phyloP scores from a whole-genome alignment of 192 early-diverging fungal species.

The Coemansia asiatica region DNA sequence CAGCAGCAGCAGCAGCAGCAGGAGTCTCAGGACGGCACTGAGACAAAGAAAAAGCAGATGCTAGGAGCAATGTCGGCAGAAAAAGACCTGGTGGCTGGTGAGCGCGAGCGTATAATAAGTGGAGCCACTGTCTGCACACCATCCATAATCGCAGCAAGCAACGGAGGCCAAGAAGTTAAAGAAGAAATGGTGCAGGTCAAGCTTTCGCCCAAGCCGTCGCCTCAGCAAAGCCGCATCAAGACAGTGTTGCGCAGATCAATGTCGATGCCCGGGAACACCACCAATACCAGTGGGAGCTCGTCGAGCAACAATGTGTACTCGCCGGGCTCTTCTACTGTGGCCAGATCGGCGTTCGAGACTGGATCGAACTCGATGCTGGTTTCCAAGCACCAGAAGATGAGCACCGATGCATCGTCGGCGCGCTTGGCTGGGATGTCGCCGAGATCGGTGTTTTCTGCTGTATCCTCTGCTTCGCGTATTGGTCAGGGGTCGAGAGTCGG shows the following conservation, averaged over 20 bases:
- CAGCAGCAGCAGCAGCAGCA: background rate
- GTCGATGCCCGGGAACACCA: conserved; percentile 38
- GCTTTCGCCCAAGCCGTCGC: conserved; percentile 5
- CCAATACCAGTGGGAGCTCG: conserved; percentile 3
- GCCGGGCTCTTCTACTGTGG: conserved; percentile 19
- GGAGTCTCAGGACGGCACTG: background rate
- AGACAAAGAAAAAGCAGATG: background rate
- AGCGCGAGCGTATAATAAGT: conserved; percentile 9
- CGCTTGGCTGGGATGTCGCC: conserved; percentile 34
- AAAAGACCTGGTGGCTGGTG: background rate
- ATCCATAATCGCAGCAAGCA: background rate
- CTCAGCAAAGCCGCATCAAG: conserved; percentile 17
- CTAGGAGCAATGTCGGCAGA: background rate
- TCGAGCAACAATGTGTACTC: conserved; percentile 9
- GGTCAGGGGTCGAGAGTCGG: conserved; percentile 22
- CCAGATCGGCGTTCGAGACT: conserved; percentile 31
- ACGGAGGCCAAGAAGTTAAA: background rate
- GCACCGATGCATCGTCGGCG: conserved; percentile 6
- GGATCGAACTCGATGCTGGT: conserved; percentile 27
- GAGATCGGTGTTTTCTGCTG: conserved; percentile 36
- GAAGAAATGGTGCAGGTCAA: background rate
- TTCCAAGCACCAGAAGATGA: conserved; percentile 17
- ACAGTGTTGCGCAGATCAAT: conserved; percentile 40
- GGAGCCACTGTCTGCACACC: conserved; percentile 15
- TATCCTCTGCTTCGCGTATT: conserved; percentile 38